These are phyloP conservation scores for Magnaporthiopsis poae DNA, from an alignment of 2,329 filamentous ascomycete species.

Conservation along the genomic window DNA sequence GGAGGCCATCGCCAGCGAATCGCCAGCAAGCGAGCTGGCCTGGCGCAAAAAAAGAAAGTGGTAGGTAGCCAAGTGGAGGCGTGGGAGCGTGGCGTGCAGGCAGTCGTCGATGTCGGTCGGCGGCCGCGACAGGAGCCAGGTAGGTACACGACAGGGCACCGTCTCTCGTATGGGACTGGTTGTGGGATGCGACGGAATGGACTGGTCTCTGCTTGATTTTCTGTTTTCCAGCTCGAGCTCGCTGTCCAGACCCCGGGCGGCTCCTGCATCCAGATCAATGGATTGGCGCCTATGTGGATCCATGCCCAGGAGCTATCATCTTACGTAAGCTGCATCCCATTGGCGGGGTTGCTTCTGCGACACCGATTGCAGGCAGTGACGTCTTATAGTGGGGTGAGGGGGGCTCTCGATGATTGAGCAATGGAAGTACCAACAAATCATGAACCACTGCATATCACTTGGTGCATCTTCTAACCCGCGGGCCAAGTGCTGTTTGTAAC, in stretches of 20 bases:
- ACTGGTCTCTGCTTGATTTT: not conserved
- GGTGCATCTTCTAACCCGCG: too few relatives aligned
- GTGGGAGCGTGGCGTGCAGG: not conserved
- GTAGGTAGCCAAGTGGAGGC: not conserved
- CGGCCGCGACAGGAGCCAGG: not conserved
- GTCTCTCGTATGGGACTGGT: not conserved
- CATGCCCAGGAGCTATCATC: not conserved
- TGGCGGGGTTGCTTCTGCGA: not conserved
- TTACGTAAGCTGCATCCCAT: not conserved
- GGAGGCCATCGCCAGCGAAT: slow-evolving; percentile 34
- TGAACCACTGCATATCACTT: too few relatives aligned
- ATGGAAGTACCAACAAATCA: too few relatives aligned
- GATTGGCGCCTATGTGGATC: not conserved
- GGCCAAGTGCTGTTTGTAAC: too few relatives aligned
- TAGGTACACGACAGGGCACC: not conserved
- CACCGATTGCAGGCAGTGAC: too few relatives aligned
- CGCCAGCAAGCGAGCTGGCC: too few relatives aligned
- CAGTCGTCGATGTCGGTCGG: not conserved
- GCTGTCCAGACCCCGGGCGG: not conserved
- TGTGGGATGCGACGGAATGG: not conserved
- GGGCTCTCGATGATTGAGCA: too few relatives aligned
- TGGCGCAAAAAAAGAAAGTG: not conserved
- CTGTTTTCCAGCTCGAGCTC: not conserved
- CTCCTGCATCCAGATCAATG: not conserved
- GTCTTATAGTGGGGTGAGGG: too few relatives aligned